These are phyloP conservation scores for Trametes cinnabarina DNA, from an alignment of 768 basidiomycete species.

Conservation along the genomic window DNA sequence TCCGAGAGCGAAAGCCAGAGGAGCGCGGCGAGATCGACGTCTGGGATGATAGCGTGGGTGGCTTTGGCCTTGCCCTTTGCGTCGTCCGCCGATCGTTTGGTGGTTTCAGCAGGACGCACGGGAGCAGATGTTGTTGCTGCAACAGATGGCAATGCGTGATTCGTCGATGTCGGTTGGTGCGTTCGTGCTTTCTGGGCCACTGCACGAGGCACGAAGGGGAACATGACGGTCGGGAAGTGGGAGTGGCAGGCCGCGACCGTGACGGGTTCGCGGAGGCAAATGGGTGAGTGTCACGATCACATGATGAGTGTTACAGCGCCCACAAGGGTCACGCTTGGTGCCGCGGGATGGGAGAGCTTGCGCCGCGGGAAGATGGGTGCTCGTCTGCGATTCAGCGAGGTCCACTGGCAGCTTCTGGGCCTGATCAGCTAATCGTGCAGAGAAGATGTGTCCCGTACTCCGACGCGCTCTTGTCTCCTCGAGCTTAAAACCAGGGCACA, in stretches of 20 bases:
- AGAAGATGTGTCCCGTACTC: no score
- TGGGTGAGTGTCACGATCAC: neutral
- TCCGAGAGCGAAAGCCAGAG: conserved; percentile 66
- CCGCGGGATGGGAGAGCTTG: neutral
- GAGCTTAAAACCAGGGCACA: no score
- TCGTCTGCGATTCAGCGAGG: neutral
- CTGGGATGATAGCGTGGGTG: conserved; percentile 21
- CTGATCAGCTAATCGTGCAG: neutral
- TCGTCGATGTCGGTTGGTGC: conserved; percentile 10
- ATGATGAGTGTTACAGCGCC: neutral
- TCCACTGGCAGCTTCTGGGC: neutral
- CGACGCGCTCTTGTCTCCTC: no score
- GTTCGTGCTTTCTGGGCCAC: conserved; percentile 33
- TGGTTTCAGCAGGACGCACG: neutral
- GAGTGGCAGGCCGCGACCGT: neutral
- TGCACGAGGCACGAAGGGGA: conserved; percentile 49
- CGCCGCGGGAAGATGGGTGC: no score
- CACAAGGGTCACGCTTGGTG: conserved; percentile 6
- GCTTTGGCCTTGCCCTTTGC: conserved; percentile 30
- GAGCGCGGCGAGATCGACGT: conserved; percentile 50
- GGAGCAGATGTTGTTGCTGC: neutral
- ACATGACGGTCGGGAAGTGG: conserved; percentile 21
- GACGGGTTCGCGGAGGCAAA: neutral
- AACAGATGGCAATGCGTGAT: neutral
- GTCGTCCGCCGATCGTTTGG: neutral